Base-by-base conservation (phyloP, 345 rosid genomes). In the Brassica incana region DNA sequence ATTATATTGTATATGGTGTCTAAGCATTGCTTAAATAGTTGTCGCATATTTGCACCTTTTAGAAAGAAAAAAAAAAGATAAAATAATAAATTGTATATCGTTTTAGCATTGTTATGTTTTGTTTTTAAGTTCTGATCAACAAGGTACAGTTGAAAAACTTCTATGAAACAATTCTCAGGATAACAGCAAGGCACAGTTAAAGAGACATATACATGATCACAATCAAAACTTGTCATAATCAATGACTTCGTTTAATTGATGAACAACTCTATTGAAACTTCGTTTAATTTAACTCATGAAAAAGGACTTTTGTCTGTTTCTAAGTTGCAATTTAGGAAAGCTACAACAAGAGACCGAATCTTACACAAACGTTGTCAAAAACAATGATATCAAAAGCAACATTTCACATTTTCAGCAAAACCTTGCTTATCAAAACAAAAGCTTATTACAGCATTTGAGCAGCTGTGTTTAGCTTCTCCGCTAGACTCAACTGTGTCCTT, bases 391-490 rank as follows among this genome's bases (percentile, higher is more conserved):
- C 2, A 38, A 27, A 38, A 69, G 75, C 48, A 74, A 15, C 45
- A 50, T 69, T 79, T 58, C 43, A 45, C 64, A 45, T 67, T 68
- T 48, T 67, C 2, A 35, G 65, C 70, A 68, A 67, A 79, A 27
- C 45, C 60, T 23, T 67, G 35, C 4, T 20, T 10, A 3, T 52
- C 50, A 3, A 36, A 36, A 6, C 43, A 36, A 73, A 65, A 68
- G 32, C 75, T 61, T 2, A 36, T 80, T 83, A 91, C 67, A 86
- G 86, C 82, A 91, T 80, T 82, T 95, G 98, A n/a, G 99, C 97
- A 20, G 99, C 97, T 1, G 97, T 93, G 85, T 95, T 95, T 82
- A 93, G 84, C 86, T 89, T 95, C 61, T 95, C 97, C 4, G 97
- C 99, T 77, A 93, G 73, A 83, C 93, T 86, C 75, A 93, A 87